These are phyloP conservation scores for Exophiala dermatitidis DNA, from an alignment of 2,329 filamentous ascomycete species.

Conservation along the genomic window DNA sequence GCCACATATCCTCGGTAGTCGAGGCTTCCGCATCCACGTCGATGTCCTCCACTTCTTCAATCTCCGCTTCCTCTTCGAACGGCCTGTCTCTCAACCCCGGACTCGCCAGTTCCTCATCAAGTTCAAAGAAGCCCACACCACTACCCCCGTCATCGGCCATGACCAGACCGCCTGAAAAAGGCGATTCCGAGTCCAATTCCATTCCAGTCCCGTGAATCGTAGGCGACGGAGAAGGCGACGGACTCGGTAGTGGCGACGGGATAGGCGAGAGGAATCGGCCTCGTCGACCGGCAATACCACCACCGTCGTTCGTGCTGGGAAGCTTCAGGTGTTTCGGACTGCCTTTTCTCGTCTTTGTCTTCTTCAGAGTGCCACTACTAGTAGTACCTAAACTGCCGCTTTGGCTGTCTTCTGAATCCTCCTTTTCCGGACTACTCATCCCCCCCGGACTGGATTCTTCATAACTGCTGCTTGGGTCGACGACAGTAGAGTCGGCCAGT, in stretches of 20 bases:
- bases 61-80: slow-evolving; percentile 4
- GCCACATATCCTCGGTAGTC: neutral
- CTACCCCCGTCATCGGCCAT: slow-evolving; percentile 15
- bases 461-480: slow-evolving; percentile 27
- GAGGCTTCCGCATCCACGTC: neutral
- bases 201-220: slow-evolving; percentile 10
- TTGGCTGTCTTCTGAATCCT: neutral
- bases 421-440: slow-evolving; percentile 15
- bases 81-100: slow-evolving; percentile 16
- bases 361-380: neutral
- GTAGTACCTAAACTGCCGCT: neutral
- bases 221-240: slow-evolving; percentile 16
- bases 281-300: neutral
- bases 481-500: slow-evolving; percentile 25
- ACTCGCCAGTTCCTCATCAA: slow-evolving; percentile 25
- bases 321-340: neutral
- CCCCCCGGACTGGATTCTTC: slow-evolving; percentile 14
- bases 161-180: slow-evolving; percentile 13
- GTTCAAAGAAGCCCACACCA: slow-evolving; percentile 26
- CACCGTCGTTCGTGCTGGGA: slow-evolving; percentile 2
- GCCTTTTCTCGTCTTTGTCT: neutral
- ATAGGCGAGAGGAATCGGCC: slow-evolving; percentile 11
- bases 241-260: slow-evolving; percentile 17
- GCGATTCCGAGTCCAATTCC: neutral
- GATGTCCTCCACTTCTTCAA: neutral